Evolutionary conservation across 805 yeast species (phyloP), one percentile per base, ranked within the genome.

Genomic region (Metschnikowia similis): DNA sequence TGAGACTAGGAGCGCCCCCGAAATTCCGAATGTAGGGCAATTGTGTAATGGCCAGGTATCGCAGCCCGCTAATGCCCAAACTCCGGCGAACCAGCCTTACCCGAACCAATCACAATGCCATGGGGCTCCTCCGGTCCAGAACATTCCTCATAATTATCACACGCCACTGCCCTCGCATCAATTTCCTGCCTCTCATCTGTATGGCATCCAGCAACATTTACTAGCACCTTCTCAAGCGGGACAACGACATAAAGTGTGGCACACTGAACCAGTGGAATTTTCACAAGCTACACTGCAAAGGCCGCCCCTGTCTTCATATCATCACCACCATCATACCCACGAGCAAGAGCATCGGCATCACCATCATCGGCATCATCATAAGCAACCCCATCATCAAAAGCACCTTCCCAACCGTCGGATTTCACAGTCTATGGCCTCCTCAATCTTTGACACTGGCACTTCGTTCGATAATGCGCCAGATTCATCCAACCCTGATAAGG

Each of bases 371-470:
- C 52, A 45, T 35, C 51, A 47, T 29, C 56, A 53, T 27, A 42
- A 41, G 9, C 50, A 53, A 35, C 46, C 34, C 8, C n/a, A 35
- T 16, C 48, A 35, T 27, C 45, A 43, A 7, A 46, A 36, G 16
- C 58, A 45, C 8, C 46, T 37, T 10, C 56, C 42, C 39, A 48
- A 45, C n/a, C 55, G 49, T 40, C 60, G 59, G 11, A 60, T 53
- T 37, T 61, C 56, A 36, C 51, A 52, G 14, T 45, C 42, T 36
- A 43, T 26, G n/a, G 44, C 40, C 14, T 32, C 35, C 7, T 10
- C 38, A 9, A 27, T 16, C 31, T 8, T 39, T 3, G 26, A 34
- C 6, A 8, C 16, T 4, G 30, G n/a, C 9, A 6, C 17, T 11
- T 9, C 14, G 13, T 21, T 13, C 13, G 30, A 10, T 3, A 36